Evolutionary conservation across 306 rosid genomes (phyloP).

Genomic region (Medicago ruthenica): DNA sequence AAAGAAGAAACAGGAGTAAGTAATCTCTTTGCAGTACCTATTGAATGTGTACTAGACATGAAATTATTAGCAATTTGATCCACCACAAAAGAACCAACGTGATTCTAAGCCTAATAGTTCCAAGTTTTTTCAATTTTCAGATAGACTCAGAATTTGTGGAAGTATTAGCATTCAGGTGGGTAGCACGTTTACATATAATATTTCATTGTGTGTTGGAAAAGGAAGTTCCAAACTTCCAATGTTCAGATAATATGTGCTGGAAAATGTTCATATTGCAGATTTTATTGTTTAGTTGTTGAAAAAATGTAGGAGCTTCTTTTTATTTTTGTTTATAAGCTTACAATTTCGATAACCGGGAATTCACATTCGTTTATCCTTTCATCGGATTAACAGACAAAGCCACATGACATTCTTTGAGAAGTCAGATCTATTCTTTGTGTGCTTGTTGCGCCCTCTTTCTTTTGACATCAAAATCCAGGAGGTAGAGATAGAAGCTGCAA

Average conservation of each 20-base stretch:
- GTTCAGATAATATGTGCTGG: background rate
- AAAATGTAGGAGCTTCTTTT: slow-evolving; percentile 14
- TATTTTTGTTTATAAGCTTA: background rate
- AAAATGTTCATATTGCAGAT: slow-evolving; percentile 14
- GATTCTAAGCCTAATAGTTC: slow-evolving; percentile 31
- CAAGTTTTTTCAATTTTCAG: slow-evolving; percentile 59
- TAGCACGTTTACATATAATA: slow-evolving; percentile 42
- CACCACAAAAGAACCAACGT: background rate
- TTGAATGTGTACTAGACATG: slow-evolving; percentile 25
- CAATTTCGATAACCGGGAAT: slow-evolving; percentile 27
- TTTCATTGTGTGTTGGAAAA: slow-evolving; percentile 12
- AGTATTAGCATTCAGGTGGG: slow-evolving; percentile 85
- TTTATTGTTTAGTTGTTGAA: background rate
- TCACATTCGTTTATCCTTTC: slow-evolving; percentile 24
- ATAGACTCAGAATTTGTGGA: slow-evolving; percentile 82
- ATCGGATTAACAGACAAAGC: slow-evolving; percentile 62
- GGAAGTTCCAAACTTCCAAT: background rate
- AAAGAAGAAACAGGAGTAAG: slow-evolving; percentile 96
- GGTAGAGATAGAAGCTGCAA: slow-evolving; percentile 74
- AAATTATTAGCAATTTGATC: slow-evolving; percentile 14
- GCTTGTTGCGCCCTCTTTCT: slow-evolving; percentile 76
- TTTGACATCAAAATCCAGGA: slow-evolving; percentile 74
- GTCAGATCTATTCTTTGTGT: slow-evolving; percentile 80
- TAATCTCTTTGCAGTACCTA: slow-evolving; percentile 16
- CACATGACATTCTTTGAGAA: slow-evolving; percentile 79